Base-by-base conservation (phyloP, 2,329 filamentous ascomycete genomes). In the Trichoderma hamatum region DNA sequence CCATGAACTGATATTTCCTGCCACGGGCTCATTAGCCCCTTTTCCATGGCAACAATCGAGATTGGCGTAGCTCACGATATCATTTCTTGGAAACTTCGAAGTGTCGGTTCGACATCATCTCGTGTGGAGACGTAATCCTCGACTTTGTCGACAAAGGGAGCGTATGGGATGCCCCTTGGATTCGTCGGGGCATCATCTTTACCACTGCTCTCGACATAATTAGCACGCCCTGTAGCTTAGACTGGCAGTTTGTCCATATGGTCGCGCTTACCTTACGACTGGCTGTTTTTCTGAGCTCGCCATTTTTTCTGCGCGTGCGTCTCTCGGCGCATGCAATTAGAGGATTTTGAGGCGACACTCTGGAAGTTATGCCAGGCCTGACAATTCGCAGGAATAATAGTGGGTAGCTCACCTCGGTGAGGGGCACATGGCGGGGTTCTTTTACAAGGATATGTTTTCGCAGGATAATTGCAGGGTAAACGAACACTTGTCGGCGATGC, bases 1-100 rank as follows among this genome's bases (percentile, higher is more conserved):
- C 94, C 96, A 99, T 99, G 83, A 98, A 99, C 80, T 98, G 96
- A 84, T 99, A 99, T 86, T 99, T 99, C 75, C 94, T 97, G 78
- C 79, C 66, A 51, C 66, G 66, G 69, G 69, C 69, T 49, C 39
- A 69, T 70, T 69, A 70, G 65, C 66, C 66, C 67, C 61, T 56
- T 62, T 65, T 24, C 69, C 52, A 55, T 46, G 26, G 54, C 43
- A 59, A 34, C 52, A 34, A 28, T 51, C 49, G 39, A 52, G 14
- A 10, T 32, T 62, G 36, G 67, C 34, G 63, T 39, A 11, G 71
- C 86, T 80, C 85, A 96, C 92, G 92, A 93, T 73, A 96, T 96
- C 92, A 96, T 96, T 84, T 96, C 93, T 78, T 95, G 92, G 79
- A 96, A 96, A 79, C 87, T 93, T 77, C 91, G 90, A 76, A 96